Evolutionary conservation across 805 yeast species (phyloP), one percentile per base, ranked within the genome.

Genomic region (Kazachstania viticola): DNA sequence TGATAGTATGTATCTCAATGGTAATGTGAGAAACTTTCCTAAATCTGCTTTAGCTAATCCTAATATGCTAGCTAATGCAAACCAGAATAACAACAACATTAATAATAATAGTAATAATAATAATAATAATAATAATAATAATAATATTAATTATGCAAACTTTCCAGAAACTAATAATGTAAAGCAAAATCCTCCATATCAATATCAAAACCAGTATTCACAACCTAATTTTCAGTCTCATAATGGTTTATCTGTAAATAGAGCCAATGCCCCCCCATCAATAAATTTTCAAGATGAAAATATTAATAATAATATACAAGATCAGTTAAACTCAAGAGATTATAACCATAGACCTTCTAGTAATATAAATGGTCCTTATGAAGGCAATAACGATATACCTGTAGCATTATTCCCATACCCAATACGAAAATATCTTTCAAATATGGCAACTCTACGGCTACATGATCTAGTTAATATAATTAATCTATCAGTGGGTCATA

Each of bases 401-500:
- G 12, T 38, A 12, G 35, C 38, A 34, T 34, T 27, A 4, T 22
- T 49, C 21, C 48, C 53, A 18, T 56, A 48, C 25, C 45, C 49
- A 9, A 40, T 41, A 21, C 53, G 67, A 35, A 60, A 59, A 36
- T 58, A 60, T 28, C 54, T 66, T 17, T 63, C 74, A 1, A 67
- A 70, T 33, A 58, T 65, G 24, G 77, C 77, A 1, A 60, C 72
- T 5, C 49, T 71, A 31, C 60, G 71, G 33, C 51, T 73, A 9
- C 51, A 71, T 40, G 74, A 69, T 28, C 59, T 69, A 21, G 60
- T 71, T 26, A 76, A 71, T 37, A 45, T 59, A 25, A 45, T 71
- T 14, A 58, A 70, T 32, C 55, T 56, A 9, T 54, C 64, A 3
- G 56, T 64, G 6, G 70, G 64, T 9, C 64, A 61, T 29, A 57